Percentiles rank a stretch among this genome's conserved stretches.
Evolutionary conservation across 2,329 filamentous ascomycete genomes (phyloP).

Genomic region (Aspergillus oerlinghausenensis): DNA sequence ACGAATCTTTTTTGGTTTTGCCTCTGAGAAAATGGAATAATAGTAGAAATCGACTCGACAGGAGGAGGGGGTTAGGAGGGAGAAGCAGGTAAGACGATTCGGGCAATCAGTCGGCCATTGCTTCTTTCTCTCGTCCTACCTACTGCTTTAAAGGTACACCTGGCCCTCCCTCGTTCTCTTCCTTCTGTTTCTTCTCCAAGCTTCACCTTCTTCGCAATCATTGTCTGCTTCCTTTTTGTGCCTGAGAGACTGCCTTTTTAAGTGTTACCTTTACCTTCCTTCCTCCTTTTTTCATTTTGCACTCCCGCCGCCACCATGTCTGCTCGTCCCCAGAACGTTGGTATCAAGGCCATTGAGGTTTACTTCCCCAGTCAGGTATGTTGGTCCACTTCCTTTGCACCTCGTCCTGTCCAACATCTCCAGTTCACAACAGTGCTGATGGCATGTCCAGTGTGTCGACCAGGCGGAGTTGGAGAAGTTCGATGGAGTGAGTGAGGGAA

Average conservation of each 20-base stretch:
- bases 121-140: constrained; percentile 10
- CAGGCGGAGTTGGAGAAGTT: constrained; percentile 80
- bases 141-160: background rate
- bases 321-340: constrained; percentile 76
- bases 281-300: constrained; percentile 9
- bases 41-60: background rate
- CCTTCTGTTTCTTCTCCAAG: constrained; percentile 6
- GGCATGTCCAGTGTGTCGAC: constrained; percentile 65
- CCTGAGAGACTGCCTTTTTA: background rate
- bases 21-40: background rate
- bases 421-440: constrained; percentile 11
- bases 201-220: constrained; percentile 1
- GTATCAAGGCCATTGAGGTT: constrained; percentile 89
- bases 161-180: constrained; percentile 7
- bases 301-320: constrained; percentile 53
- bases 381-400: constrained; percentile 8
- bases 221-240: background rate
- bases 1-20: background rate
- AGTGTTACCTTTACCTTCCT: constrained; percentile 3
- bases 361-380: constrained; percentile 82
- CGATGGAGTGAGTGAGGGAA: constrained; percentile 74
- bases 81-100: background rate
- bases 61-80: background rate
- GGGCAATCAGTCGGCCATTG: constrained; percentile 2
- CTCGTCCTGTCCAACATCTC: constrained; percentile 6